Evolutionary conservation across 2,329 filamentous ascomycete genomes (phyloP).

Genomic region (Parastagonospora avenae): DNA sequence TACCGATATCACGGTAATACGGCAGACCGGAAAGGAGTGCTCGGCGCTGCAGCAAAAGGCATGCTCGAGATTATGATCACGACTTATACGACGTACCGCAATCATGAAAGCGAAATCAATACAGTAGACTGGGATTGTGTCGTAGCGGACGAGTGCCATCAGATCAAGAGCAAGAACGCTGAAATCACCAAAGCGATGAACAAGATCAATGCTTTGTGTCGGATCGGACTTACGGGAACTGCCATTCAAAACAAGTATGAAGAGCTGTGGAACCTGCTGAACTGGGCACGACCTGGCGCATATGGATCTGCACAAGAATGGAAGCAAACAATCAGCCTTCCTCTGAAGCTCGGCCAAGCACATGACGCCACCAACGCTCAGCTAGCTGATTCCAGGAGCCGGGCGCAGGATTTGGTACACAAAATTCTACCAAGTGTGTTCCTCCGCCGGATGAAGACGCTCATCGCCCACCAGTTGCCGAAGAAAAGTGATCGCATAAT

Average conservation of each 20-base stretch:
- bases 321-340: constrained; percentile 77
- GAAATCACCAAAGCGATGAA: constrained; percentile 86
- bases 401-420: constrained; percentile 81
- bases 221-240: constrained; percentile 91
- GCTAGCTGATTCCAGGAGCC: constrained; percentile 78
- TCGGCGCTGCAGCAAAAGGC: constrained; percentile 75
- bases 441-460: constrained; percentile 85
- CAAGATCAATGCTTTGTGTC: constrained; percentile 85
- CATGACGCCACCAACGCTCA: constrained; percentile 87
- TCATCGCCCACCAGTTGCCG: constrained; percentile 90
- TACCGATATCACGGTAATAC: constrained; percentile 74
- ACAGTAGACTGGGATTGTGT: constrained; percentile 90
- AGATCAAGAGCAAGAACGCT: constrained; percentile 78
- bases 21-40: constrained; percentile 68
- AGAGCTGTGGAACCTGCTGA: constrained; percentile 92
- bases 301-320: constrained; percentile 74
- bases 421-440: constrained; percentile 91
- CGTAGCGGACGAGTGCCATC: constrained; percentile 92
- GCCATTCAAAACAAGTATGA: constrained; percentile 98
- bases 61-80: constrained; percentile 90
- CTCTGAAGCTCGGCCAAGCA: constrained; percentile 84
- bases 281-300: constrained; percentile 89
- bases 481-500: constrained; percentile 95
- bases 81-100: constrained; percentile 85
- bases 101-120: constrained; percentile 79